Percentiles rank a stretch among this genome's conserved stretches.
Evolutionary conservation across 2,329 filamentous ascomycete genomes (phyloP).

Genomic region (Xylariaceae sp.): DNA sequence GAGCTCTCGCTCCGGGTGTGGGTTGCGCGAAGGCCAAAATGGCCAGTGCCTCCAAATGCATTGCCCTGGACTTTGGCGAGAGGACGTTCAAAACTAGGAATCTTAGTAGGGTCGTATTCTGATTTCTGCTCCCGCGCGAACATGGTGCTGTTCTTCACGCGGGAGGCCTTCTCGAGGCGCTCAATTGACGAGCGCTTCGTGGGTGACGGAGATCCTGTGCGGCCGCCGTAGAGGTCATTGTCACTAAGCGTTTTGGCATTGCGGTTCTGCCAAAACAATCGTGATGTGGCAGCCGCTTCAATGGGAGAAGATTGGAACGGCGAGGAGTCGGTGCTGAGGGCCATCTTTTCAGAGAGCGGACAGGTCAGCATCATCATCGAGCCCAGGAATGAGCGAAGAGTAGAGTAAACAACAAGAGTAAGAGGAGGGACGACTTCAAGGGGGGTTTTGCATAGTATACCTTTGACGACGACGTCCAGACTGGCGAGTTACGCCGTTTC

Average conservation of each 20-base stretch:
- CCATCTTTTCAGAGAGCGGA: slow-evolving; percentile 52
- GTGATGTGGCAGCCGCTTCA: slow-evolving; percentile 64
- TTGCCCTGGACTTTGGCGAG: slow-evolving; percentile 72
- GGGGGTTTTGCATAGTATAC: slow-evolving; percentile 40
- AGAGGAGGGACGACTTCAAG: slow-evolving; percentile 6
- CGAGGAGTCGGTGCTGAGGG: slow-evolving; percentile 67
- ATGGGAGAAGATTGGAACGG: slow-evolving; percentile 82
- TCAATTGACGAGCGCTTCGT: slow-evolving; percentile 87
- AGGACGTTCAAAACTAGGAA: slow-evolving; percentile 76
- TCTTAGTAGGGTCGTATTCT: slow-evolving; percentile 79
- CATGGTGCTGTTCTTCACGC: slow-evolving; percentile 97
- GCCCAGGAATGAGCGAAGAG: slow-evolving; percentile 13
- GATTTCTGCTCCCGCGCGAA: slow-evolving; percentile 87
- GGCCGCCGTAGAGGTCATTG: slow-evolving; percentile 59
- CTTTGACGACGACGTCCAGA: slow-evolving; percentile 73
- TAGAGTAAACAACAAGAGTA: background rate
- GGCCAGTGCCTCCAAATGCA: slow-evolving; percentile 56
- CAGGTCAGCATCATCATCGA: slow-evolving; percentile 28
- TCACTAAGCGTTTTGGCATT: slow-evolving; percentile 58
- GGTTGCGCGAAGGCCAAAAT: slow-evolving; percentile 47
- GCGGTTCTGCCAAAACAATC: slow-evolving; percentile 85
- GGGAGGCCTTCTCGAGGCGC: slow-evolving; percentile 87
- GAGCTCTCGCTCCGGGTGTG: slow-evolving; percentile 34
- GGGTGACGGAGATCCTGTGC: slow-evolving; percentile 60
- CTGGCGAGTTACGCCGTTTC: slow-evolving; percentile 85